Base-by-base conservation (phyloP, 1,284 basidiomycete genomes). In the Neotropicomus parvogracilis region DNA sequence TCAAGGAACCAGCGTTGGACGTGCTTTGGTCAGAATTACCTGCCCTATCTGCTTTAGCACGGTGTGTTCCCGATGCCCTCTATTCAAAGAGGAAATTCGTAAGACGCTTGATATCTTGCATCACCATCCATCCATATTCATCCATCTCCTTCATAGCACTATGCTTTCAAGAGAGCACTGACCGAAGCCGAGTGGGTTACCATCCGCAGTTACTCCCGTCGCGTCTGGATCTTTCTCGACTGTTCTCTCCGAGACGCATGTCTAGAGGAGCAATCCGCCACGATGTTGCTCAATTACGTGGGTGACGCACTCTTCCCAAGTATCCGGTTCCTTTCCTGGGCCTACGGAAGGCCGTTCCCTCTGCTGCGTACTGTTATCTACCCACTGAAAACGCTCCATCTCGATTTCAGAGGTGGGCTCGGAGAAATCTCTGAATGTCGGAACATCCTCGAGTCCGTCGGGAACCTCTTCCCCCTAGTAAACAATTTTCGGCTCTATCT, bases 1-100 rank as follows among this genome's bases (percentile, higher is more conserved):
- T 47, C 52, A 54, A 46, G 16, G 53, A 54, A 21, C 53, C 41
- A 16, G 47, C 47, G 1, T 12, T 54, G 24, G 41, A 54, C 7
- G 21, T 42, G 7, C 32, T 50, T 10, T 55, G 52, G 52, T 44
- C 29, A 24, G 50, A 46, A 11, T 21, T 49, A 24, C 17, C 19
- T 9, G 29, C 44, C 27, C 14, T 21, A 17, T 38, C 33, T 0
- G 13, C 20, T 8, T 20, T 44, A 6, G 28, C 34, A 9, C 28
- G 27, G 1, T 40, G 41, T 35, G 27, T 50, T 16, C 52, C 52
- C n/a, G 24, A 44, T 14, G 40, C 37, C 1, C 4, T 17, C 9
- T 9, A 17, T n/a, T 49, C 33, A 3, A 9, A 34, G 21, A 24
- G 13, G 24, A 12, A 9, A 26, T 12, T 2, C 13, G 36, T 43